Conservation (phyloP, 345 rosid species). For the Lepidium sativum region DNA sequence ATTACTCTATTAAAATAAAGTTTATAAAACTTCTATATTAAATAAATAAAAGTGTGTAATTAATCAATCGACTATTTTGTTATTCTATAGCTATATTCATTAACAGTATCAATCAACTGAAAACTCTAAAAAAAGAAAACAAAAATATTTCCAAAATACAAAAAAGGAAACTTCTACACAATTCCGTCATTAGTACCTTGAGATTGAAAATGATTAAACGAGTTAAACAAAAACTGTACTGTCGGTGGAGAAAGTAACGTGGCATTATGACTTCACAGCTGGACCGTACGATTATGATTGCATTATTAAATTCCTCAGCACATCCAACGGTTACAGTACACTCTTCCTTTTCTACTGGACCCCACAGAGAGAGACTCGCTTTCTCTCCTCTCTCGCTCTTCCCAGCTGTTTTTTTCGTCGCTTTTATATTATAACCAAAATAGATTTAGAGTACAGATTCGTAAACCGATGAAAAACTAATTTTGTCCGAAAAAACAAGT, state of each 20-base stretch:
- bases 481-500: too few relatives aligned
- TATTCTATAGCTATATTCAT: neutral
- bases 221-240: neutral
- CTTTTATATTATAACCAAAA: too few relatives aligned
- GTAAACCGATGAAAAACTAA: too few relatives aligned
- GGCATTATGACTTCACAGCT: slow-evolving; percentile 21
- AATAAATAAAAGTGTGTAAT: too few relatives aligned
- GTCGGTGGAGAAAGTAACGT: slow-evolving; percentile 31
- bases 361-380: slow-evolving; percentile 7
- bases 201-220: neutral
- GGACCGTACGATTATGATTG: slow-evolving; percentile 27
- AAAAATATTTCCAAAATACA: neutral
- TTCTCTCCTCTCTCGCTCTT: slow-evolving; percentile 17
- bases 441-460: too few relatives aligned
- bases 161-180: too few relatives aligned
- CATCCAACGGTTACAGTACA: slow-evolving; percentile 26
- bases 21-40: too few relatives aligned
- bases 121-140: neutral
- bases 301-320: slow-evolving; percentile 12
- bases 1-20: neutral
- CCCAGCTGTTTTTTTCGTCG: slow-evolving; percentile 20
- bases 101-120: neutral
- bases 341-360: slow-evolving; percentile 6
- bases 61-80: neutral
- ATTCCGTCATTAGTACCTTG: too few relatives aligned